These are phyloP conservation scores for Globisporangium alternatum DNA, from an alignment of 352 stramenopile genomes.

Conservation along the genomic window DNA sequence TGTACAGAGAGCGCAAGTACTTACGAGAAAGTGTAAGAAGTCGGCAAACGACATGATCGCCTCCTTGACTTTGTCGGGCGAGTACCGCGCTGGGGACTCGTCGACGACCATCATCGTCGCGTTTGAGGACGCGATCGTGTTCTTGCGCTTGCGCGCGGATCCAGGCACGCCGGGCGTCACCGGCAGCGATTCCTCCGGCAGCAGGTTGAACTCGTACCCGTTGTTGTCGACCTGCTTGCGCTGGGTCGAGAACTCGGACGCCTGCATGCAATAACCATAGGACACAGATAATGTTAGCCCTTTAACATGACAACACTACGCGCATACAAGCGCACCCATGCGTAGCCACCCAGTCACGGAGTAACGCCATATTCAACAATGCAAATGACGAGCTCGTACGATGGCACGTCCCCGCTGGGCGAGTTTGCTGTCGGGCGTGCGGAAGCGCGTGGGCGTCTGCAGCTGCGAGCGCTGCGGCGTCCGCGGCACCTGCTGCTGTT, in stretches of 20 bases:
- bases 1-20: slow-evolving; percentile 13
- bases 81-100: slow-evolving; percentile 64
- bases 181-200: slow-evolving; percentile 35
- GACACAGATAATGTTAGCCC: not conserved
- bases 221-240: slow-evolving; percentile 25
- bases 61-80: slow-evolving; percentile 66
- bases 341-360: not conserved
- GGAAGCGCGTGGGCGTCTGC: slow-evolving; percentile 17
- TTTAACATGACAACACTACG: not conserved
- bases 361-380: not conserved
- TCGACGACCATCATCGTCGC: slow-evolving; percentile 19
- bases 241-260: slow-evolving; percentile 25
- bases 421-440: slow-evolving; percentile 19
- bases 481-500: slow-evolving; percentile 7
- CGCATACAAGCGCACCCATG: not conserved
- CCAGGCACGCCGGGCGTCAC: slow-evolving; percentile 15
- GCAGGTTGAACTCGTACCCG: slow-evolving; percentile 58
- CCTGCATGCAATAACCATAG: slow-evolving; percentile 11
- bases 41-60: slow-evolving; percentile 81
- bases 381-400: slow-evolving; percentile 20
- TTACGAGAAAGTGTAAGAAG: slow-evolving; percentile 81
- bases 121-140: slow-evolving; percentile 20
- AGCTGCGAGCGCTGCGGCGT: slow-evolving; percentile 11
- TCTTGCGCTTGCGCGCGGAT: slow-evolving; percentile 32
- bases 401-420: slow-evolving; percentile 24